Evolutionary conservation across 768 basidiomycete genomes (phyloP), one percentile per base, ranked within the genome.

Genomic region (Suillus discolor): DNA sequence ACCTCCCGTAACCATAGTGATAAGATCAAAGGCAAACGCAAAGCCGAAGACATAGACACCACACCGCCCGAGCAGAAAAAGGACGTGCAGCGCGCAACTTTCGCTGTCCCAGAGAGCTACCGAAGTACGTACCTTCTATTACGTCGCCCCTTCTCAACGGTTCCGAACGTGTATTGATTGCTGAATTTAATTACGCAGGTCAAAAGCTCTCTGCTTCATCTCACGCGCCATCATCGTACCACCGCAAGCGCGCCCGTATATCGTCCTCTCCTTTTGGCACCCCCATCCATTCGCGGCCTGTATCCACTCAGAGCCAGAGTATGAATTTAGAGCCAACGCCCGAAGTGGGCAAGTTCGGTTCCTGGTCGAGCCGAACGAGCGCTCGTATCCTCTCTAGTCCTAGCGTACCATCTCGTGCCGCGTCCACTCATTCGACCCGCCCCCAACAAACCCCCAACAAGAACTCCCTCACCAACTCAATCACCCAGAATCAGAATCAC

Each of bases 181-280:
- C 67, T 67, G 68, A 69, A 68, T 64, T 54, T 41, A 62, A 62
- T 41, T 20, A 53, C 25, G 1, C 73, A 87, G 87, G 83, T 57
- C 85, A 87, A 67, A 85, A 87, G 41, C 77, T 83, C 39, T 88
- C 87, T 44, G 81, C 73, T 23, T 80, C 85, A 8, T 83, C 84
- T 18, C 84, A 84, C 66, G 88, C 90, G 0, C 91, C 92, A 0
- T 91, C 91, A 2, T 90, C 90, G 6, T 92, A 85, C 70, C 84
- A 86, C 67, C 86, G 87, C 67, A 93, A 93, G 74, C 87, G 91
- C 65, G 87, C 87, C 12, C 84, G 87, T 36, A 73, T 91, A 44
- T 74, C 74, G 1, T 68, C 76, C 0, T 76, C 81, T 16, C 79
- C 80, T 4, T 70, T 76, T 23, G 68, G 74, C 38, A 77, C 76